phyloP scores from a whole-genome alignment of 106 monocot species.

The Dioscorea alata region DNA sequence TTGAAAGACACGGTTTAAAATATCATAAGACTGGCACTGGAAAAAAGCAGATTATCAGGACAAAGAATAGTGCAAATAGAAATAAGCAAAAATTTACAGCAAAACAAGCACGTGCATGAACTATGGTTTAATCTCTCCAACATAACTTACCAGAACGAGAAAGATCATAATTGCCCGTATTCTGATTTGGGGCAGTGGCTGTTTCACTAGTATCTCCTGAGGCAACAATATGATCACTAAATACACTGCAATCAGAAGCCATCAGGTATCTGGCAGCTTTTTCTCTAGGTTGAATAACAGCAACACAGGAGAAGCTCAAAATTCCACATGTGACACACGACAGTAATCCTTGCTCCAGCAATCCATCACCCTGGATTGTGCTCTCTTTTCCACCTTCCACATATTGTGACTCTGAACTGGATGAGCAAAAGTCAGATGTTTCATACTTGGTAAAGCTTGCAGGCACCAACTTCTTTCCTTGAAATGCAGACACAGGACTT shows the following conservation, averaged over 20 bases:
- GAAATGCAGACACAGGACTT: constrained; percentile 14
- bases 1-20: too few relatives aligned
- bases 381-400: constrained; percentile 35
- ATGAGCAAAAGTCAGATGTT: constrained; percentile 8
- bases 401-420: constrained; percentile 15
- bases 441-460: constrained; percentile 11
- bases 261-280: constrained; percentile 44
- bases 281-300: constrained; percentile 69
- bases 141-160: constrained; percentile 32
- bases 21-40: too few relatives aligned
- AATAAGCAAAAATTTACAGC: too few relatives aligned
- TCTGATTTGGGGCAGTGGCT: constrained; percentile 11
- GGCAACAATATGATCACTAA: constrained; percentile 19
- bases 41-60: too few relatives aligned
- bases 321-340: constrained; percentile 94
- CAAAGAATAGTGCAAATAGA: too few relatives aligned
- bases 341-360: constrained; percentile 70
- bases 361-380: constrained; percentile 17
- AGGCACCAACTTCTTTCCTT: constrained; percentile 10
- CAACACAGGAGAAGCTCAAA: constrained; percentile 86
- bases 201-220: constrained; percentile 18
- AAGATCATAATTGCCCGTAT: constrained; percentile 3
- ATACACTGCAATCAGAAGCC: constrained; percentile 46
- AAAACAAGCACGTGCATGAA: too few relatives aligned
- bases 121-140: too few relatives aligned